Evolutionary conservation across 108 stramenopile species (phyloP).

Genomic region (Skeletonema tropicum): DNA sequence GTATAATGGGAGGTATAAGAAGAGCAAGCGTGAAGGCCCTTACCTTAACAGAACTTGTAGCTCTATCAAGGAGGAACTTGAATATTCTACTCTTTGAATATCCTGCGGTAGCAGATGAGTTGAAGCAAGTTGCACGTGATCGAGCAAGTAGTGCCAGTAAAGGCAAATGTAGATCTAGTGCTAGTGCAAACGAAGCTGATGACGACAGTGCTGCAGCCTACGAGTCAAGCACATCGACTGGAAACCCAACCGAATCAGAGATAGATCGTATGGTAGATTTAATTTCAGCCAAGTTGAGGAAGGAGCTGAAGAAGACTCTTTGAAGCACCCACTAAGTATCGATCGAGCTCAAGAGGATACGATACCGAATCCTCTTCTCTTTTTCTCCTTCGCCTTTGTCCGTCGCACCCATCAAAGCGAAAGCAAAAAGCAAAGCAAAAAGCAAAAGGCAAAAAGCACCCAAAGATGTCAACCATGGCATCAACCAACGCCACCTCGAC

Average conservation of each 20-base stretch:
- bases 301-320: conserved; percentile 2
- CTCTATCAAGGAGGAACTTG: conserved; percentile 28
- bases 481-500: background rate
- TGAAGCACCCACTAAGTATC: background rate
- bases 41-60: conserved; percentile 36
- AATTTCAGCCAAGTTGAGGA: conserved; percentile 11
- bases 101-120: conserved; percentile 43
- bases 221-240: background rate
- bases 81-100: conserved; percentile 43
- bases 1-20: conserved; percentile 49
- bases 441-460: too few species aligned
- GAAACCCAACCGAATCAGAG: background rate
- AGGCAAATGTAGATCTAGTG: background rate
- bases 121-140: conserved; percentile 37
- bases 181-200: background rate
- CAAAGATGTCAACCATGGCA: background rate
- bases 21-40: conserved; percentile 47
- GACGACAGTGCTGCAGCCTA: background rate
- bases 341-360: background rate
- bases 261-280: conserved; percentile 14
- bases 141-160: conserved; percentile 22
- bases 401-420: too few species aligned
- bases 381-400: background rate
- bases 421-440: too few species aligned
- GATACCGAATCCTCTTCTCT: background rate